Conservation (phyloP, 768 basidiomycete genomes). For the Dentipellis sp. region DNA sequence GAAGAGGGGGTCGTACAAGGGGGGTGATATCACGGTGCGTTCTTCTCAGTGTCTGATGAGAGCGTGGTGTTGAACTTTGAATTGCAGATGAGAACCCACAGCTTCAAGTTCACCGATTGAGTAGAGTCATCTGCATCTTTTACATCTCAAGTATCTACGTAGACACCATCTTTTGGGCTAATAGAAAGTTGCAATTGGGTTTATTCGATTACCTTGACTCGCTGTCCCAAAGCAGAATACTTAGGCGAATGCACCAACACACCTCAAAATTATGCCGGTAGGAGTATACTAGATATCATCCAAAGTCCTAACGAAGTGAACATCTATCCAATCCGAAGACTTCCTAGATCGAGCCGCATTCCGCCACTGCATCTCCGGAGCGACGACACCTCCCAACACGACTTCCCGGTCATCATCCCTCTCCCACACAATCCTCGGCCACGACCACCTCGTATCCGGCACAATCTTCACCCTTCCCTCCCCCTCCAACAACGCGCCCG, state of each 20-base stretch:
- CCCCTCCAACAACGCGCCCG: slow-evolving; percentile 11
- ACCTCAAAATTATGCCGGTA: not conserved
- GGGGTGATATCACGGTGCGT: slow-evolving; percentile 86
- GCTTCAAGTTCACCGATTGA: slow-evolving; percentile 72
- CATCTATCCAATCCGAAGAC: slow-evolving; percentile 1
- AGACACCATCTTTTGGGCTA: too few species aligned
- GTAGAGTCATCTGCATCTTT: too few species aligned
- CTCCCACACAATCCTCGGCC: slow-evolving; percentile 33
- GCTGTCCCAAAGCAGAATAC: too few species aligned
- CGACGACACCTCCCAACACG: slow-evolving; percentile 7
- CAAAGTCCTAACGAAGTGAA: slow-evolving; percentile 13
- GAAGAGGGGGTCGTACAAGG: slow-evolving; percentile 89
- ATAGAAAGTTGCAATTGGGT: too few species aligned
- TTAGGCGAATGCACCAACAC: too few species aligned
- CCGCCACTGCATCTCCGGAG: slow-evolving; percentile 10
- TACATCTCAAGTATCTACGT: not conserved
- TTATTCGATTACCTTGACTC: too few species aligned
- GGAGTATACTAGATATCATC: slow-evolving; percentile 8
- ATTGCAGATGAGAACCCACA: slow-evolving; percentile 66
- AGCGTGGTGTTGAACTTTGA: not conserved
- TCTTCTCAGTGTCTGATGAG: not conserved
- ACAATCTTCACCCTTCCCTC: slow-evolving; percentile 24
- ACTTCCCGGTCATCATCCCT: slow-evolving; percentile 4
- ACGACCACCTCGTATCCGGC: slow-evolving; percentile 35
- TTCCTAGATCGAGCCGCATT: not conserved